phyloP scores from a whole-genome alignment of 257 asterid species.

The Parsonsia alboflavescens region DNA sequence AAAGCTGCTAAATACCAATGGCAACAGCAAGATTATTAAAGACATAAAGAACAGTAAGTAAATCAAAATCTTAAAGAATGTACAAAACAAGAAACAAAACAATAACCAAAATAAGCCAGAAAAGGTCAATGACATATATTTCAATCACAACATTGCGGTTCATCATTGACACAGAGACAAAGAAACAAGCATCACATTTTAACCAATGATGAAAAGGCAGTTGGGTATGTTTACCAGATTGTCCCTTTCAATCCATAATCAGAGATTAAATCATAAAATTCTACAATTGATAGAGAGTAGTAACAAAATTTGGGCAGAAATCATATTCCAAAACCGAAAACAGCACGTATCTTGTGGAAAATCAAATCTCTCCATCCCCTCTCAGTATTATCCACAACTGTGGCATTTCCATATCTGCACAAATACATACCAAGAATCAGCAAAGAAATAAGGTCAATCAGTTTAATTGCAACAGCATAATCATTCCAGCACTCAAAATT shows the following conservation, averaged over 20 bases:
- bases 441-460: background rate
- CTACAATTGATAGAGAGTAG: background rate
- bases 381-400: slow-evolving; percentile 94
- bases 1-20: background rate
- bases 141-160: background rate
- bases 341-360: slow-evolving; percentile 65
- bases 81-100: background rate
- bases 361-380: slow-evolving; percentile 96
- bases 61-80: background rate
- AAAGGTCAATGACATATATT: background rate
- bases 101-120: background rate
- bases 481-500: background rate
- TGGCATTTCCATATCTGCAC: slow-evolving; percentile 77
- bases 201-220: background rate
- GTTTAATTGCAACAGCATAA: background rate
- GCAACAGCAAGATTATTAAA: background rate
- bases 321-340: slow-evolving; percentile 45
- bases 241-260: background rate
- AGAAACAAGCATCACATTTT: background rate
- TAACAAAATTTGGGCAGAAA: background rate
- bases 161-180: background rate
- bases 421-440: background rate
- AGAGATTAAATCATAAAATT: background rate
- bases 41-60: background rate
- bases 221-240: background rate